Conservation (phyloP, 257 asterid genomes). For the Penstemon eatonii region DNA sequence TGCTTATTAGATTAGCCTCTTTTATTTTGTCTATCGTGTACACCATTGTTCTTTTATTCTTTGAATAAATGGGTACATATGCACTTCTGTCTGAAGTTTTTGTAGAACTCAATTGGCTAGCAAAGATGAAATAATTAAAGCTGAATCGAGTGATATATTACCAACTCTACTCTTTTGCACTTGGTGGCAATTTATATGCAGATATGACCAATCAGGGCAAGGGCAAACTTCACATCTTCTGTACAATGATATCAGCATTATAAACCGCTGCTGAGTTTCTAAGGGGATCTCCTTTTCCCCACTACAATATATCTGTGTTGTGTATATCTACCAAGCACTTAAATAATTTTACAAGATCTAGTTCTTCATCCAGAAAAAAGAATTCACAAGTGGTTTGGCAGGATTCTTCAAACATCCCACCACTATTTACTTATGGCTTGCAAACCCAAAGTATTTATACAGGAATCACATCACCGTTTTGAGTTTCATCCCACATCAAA, state of each 20-base stretch:
- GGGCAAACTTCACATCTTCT: conserved; percentile 27
- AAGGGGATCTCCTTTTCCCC: conserved; percentile 26
- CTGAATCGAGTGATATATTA: too few species aligned
- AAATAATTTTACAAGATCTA: conserved; percentile 24
- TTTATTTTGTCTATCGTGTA: too few species aligned
- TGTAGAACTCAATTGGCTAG: too few species aligned
- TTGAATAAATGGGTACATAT: too few species aligned
- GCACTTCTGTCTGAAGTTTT: too few species aligned
- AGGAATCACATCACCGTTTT: conserved; percentile 60
- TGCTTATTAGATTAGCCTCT: too few species aligned
- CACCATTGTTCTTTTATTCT: too few species aligned
- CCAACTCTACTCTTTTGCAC: too few species aligned
- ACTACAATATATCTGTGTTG: not conserved
- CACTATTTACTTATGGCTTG: conserved; percentile 36
- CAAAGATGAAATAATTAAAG: too few species aligned
- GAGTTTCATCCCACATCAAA: conserved; percentile 52
- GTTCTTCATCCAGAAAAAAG: conserved; percentile 34
- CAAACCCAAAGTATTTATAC: conserved; percentile 45
- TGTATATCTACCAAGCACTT: conserved; percentile 27
- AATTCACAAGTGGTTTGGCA: conserved; percentile 23
- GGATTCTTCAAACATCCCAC: conserved; percentile 24
- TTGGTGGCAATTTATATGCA: conserved; percentile 23
- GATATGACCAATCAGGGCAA: not conserved
- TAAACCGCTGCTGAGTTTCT: conserved; percentile 15
- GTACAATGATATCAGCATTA: conserved; percentile 28